These are phyloP conservation scores for Didymella sp. DNA, from an alignment of 2,329 filamentous ascomycete species.

Conservation along the genomic window DNA sequence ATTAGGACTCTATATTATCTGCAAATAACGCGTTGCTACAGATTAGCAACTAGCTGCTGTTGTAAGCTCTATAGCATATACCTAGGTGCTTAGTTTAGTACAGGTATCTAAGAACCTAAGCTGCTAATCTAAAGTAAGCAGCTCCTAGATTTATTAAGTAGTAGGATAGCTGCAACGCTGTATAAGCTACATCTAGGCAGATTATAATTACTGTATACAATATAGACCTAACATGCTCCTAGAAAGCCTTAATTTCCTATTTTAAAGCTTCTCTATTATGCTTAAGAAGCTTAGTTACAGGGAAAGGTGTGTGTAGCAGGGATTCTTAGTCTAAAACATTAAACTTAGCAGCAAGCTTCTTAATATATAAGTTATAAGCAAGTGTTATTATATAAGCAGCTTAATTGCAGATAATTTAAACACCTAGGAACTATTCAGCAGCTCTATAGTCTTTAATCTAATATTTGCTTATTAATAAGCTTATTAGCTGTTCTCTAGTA, in stretches of 20 bases:
- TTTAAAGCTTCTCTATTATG: neutral
- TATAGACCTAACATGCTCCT: neutral
- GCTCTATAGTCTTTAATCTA: neutral
- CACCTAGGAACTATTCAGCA: neutral
- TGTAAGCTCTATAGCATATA: neutral
- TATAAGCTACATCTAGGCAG: neutral
- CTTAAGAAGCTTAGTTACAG: neutral
- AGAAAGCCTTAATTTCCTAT: neutral
- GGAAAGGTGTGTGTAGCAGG: neutral
- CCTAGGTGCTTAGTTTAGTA: neutral
- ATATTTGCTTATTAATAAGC: neutral
- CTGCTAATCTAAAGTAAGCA: neutral
- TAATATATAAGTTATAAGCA: neutral
- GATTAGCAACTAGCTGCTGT: too few species aligned
- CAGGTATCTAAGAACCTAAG: neutral
- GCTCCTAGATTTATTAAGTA: neutral
- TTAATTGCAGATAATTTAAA: neutral
- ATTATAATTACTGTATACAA: neutral
- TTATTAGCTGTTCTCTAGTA: too few species aligned
- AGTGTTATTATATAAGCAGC: neutral
- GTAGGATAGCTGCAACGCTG: neutral
- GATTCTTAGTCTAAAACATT: neutral
- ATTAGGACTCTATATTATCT: neutral
- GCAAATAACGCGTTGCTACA: neutral
- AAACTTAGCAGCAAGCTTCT: neutral